phyloP scores from a whole-genome alignment of 192 early-diverging fungal species.

The Chytriomyces hyalinus region DNA sequence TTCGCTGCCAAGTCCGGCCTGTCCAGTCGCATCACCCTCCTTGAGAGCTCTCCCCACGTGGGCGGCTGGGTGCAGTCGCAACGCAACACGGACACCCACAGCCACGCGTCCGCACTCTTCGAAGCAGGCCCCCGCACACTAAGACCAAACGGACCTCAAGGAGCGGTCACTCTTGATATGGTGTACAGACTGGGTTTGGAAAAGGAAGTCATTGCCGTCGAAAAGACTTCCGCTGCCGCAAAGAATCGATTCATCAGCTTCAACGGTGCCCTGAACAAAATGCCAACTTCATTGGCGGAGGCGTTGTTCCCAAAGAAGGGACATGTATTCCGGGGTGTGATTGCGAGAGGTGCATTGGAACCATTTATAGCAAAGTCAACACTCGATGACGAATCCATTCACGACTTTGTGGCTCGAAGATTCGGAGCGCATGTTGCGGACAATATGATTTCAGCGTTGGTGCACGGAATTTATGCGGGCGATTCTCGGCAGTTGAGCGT shows the following conservation, averaged over 20 bases:
- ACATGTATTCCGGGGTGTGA: constrained; percentile 57
- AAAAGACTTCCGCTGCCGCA: constrained; percentile 72
- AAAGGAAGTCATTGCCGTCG: constrained; percentile 61
- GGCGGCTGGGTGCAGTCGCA: constrained; percentile 89
- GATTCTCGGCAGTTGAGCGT: constrained; percentile 79
- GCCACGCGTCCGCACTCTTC: background rate
- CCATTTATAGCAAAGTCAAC: constrained; percentile 42
- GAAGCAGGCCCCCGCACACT: constrained; percentile 80
- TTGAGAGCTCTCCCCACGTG: constrained; percentile 71
- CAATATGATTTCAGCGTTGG: constrained; percentile 83
- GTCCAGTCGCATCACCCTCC: constrained; percentile 62
- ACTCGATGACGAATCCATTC: constrained; percentile 83
- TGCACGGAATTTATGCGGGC: constrained; percentile 95
- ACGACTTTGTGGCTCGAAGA: constrained; percentile 77
- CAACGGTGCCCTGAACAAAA: constrained; percentile 68
- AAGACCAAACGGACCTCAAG: constrained; percentile 71
- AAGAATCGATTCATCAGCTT: constrained; percentile 85
- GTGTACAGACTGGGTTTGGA: constrained; percentile 70
- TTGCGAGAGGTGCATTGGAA: constrained; percentile 66
- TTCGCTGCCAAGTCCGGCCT: constrained; percentile 62
- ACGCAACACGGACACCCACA: constrained; percentile 22
- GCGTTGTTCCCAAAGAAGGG: constrained; percentile 35
- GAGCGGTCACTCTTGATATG: constrained; percentile 78
- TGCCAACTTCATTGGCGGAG: constrained; percentile 62
- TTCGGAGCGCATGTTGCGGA: constrained; percentile 78